Percentiles rank a stretch among this genome's conserved stretches.
Evolutionary conservation across 768 basidiomycete species (phyloP).

Genomic region (Gymnopilus junonius): DNA sequence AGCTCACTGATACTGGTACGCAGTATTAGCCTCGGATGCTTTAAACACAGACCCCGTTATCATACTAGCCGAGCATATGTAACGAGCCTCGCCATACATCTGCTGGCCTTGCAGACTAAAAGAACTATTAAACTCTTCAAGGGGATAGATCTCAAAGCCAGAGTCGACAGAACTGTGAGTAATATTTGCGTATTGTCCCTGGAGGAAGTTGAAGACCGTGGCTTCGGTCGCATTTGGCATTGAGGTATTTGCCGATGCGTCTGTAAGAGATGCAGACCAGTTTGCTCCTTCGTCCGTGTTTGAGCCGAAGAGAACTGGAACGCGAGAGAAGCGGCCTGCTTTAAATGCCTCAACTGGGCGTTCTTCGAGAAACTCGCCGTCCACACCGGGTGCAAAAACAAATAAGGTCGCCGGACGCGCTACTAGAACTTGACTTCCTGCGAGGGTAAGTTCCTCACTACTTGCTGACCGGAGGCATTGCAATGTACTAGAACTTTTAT

Average conservation of each 20-base stretch:
- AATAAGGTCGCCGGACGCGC: constrained; percentile 38
- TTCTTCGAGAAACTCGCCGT: constrained; percentile 36
- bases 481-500: constrained; percentile 26
- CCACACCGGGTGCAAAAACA: constrained; percentile 43
- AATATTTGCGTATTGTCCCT: constrained; percentile 41
- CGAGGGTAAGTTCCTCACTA: constrained; percentile 31
- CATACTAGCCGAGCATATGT: constrained; percentile 46
- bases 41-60: constrained; percentile 33
- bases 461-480: constrained; percentile 37
- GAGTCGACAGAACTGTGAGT: constrained; percentile 31
- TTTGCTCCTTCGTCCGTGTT: constrained; percentile 47
- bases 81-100: constrained; percentile 50
- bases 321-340: constrained; percentile 38
- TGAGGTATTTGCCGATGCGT: constrained; percentile 43
- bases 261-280: constrained; percentile 40
- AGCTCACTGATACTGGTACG: constrained; percentile 43
- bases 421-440: constrained; percentile 34
- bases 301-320: constrained; percentile 47
- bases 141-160: constrained; percentile 39
- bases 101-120: constrained; percentile 45
- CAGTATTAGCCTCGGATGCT: constrained; percentile 2
- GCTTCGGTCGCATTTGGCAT: constrained; percentile 39
- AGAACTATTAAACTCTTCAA: constrained; percentile 34
- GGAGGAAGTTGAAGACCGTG: constrained; percentile 46
- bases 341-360: constrained; percentile 44